A percentile compares a stretch with the other conserved stretches of the same genome.
phyloP scores from a whole-genome alignment of 768 basidiomycete genomes.

The Russula sp. region DNA sequence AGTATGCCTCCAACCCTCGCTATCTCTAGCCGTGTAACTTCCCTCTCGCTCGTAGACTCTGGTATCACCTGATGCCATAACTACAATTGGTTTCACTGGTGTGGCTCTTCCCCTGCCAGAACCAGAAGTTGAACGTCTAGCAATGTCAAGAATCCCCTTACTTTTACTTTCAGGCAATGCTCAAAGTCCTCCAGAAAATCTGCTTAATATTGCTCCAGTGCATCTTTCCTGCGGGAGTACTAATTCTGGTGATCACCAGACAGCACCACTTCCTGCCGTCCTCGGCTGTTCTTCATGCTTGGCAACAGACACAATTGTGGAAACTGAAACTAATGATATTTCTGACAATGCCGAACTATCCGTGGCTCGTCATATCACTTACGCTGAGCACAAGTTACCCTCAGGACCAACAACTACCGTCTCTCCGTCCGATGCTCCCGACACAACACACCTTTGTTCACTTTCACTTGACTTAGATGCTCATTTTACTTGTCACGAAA shows the following conservation, averaged over 20 bases:
- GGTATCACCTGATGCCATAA: neutral
- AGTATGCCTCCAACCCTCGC: neutral
- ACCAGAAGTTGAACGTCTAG: neutral
- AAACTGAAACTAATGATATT: neutral
- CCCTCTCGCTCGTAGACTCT: neutral
- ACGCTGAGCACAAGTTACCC: neutral
- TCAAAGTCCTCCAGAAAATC: neutral
- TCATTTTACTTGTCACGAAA: neutral
- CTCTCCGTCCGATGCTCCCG: neutral
- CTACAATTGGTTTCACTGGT: neutral
- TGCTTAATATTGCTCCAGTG: neutral
- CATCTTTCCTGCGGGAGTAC: neutral
- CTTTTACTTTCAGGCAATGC: neutral
- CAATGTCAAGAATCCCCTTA: neutral
- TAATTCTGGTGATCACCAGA: neutral
- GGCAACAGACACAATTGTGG: neutral
- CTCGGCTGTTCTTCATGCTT: neutral
- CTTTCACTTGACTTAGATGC: neutral
- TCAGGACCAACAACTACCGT: neutral
- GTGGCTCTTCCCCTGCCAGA: too few species aligned
- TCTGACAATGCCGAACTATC: neutral
- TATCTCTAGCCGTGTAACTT: neutral
- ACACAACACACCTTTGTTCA: neutral
- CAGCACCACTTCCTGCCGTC: neutral
- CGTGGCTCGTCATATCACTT: neutral